Percentiles rank a stretch among this genome's conserved stretches.
Evolutionary conservation across 257 asterid genomes (phyloP).

Genomic region (Eucommia ulmoides): DNA sequence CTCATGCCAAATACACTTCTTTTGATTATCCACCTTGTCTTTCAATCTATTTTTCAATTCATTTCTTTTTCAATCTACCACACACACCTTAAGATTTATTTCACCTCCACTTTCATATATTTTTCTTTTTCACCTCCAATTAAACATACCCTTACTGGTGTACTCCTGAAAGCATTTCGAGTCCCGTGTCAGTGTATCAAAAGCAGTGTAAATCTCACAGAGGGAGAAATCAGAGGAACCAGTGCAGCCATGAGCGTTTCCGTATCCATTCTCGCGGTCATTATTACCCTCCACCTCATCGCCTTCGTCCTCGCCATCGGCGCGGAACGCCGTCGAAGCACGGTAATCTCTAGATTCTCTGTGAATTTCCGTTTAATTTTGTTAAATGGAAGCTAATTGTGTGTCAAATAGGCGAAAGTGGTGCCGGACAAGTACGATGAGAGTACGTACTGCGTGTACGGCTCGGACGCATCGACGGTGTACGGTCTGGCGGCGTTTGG

Average conservation of each 20-base stretch:
- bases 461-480: constrained; percentile 78
- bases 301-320: constrained; percentile 95
- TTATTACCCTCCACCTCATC: constrained; percentile 57
- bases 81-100: too few relatives aligned
- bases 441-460: constrained; percentile 62
- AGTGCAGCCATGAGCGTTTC: constrained; percentile 52
- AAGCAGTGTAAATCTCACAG: not conserved
- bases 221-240: not conserved
- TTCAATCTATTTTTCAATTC: too few relatives aligned
- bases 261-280: constrained; percentile 46
- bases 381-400: not conserved
- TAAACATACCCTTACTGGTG: too few relatives aligned
- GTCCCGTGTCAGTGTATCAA: not conserved
- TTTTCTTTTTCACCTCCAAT: too few relatives aligned
- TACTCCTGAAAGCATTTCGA: too few relatives aligned
- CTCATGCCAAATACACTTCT: too few relatives aligned
- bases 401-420: constrained; percentile 47
- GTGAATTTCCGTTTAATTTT: not conserved
- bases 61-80: too few relatives aligned
- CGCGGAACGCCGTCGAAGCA: constrained; percentile 96
- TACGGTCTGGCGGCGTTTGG: constrained; percentile 92
- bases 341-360: constrained; percentile 29
- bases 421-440: constrained; percentile 91
- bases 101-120: too few relatives aligned
- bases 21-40: too few relatives aligned